phyloP scores from a whole-genome alignment of 192 early-diverging fungal genomes.

The Umbelopsis ramanniana region DNA sequence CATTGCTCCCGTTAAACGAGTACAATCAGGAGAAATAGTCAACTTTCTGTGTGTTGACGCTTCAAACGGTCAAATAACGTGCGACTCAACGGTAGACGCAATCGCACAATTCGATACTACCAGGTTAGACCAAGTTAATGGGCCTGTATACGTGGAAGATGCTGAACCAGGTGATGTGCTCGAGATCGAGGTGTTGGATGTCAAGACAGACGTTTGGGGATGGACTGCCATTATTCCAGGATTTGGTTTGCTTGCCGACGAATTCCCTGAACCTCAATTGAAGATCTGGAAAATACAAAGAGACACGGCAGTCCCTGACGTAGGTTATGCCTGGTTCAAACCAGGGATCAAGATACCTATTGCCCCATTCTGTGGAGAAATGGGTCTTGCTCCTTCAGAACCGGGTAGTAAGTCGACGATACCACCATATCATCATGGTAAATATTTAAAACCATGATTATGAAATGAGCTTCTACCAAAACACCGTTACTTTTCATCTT shows the following conservation, averaged over 20 bases:
- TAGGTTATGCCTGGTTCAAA: not conserved
- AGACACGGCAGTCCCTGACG: not conserved
- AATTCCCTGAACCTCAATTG: not conserved
- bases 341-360: constrained; percentile 12
- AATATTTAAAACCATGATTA: not conserved
- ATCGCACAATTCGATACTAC: not conserved
- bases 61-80: not conserved
- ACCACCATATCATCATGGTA: constrained; percentile 15
- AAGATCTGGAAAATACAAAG: constrained; percentile 13
- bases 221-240: constrained; percentile 11
- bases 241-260: constrained; percentile 5
- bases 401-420: not conserved
- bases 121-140: constrained; percentile 15
- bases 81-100: not conserved
- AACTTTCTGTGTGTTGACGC: constrained; percentile 1
- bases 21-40: not conserved
- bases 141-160: not conserved
- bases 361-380: constrained; percentile 16
- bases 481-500: too few species aligned
- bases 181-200: constrained; percentile 18
- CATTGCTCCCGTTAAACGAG: not conserved
- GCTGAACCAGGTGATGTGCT: constrained; percentile 11
- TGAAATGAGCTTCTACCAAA: not conserved
- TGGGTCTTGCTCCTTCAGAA: constrained; percentile 4
- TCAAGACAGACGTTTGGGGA: constrained; percentile 19